These are phyloP conservation scores for Aspergillus cristatus DNA, from an alignment of 495 filamentous ascomycete genomes.

Conservation along the genomic window DNA sequence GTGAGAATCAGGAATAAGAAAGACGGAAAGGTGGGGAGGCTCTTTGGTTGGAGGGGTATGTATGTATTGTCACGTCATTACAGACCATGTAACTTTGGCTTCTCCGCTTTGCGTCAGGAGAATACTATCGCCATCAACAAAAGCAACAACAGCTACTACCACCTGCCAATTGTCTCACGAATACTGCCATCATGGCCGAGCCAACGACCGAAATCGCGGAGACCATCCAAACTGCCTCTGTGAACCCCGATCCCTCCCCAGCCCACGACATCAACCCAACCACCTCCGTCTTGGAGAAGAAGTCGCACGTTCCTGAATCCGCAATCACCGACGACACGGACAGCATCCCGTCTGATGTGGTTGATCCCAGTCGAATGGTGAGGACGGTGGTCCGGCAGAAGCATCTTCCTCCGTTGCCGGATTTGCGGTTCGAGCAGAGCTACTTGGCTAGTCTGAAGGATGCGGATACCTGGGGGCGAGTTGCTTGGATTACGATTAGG, in stretches of 20 bases:
- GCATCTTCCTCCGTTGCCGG: conserved; percentile 75
- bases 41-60: conserved; percentile 5
- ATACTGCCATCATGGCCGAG: conserved; percentile 27
- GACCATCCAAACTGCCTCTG: conserved; percentile 68
- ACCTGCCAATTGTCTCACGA: background rate
- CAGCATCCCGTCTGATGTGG: conserved; percentile 36
- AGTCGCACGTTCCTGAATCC: conserved; percentile 29
- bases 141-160: background rate
- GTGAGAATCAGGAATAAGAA: conserved; percentile 4
- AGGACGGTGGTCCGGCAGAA: conserved; percentile 41
- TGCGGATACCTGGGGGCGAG: conserved; percentile 64
- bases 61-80: background rate
- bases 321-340: conserved; percentile 38
- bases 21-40: conserved; percentile 4
- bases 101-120: background rate
- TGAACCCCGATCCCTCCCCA: conserved; percentile 59
- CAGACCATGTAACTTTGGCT: background rate
- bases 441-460: conserved; percentile 77
- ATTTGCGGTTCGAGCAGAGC: conserved; percentile 94
- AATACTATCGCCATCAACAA: background rate
- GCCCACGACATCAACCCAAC: conserved; percentile 73
- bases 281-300: conserved; percentile 34
- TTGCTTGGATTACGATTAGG: conserved; percentile 73
- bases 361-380: conserved; percentile 45
- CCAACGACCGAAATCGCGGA: conserved; percentile 56